Evolutionary conservation across 768 basidiomycete genomes (phyloP), one percentile per base, ranked within the genome.

Genomic region (Lactarius hatsudake): DNA sequence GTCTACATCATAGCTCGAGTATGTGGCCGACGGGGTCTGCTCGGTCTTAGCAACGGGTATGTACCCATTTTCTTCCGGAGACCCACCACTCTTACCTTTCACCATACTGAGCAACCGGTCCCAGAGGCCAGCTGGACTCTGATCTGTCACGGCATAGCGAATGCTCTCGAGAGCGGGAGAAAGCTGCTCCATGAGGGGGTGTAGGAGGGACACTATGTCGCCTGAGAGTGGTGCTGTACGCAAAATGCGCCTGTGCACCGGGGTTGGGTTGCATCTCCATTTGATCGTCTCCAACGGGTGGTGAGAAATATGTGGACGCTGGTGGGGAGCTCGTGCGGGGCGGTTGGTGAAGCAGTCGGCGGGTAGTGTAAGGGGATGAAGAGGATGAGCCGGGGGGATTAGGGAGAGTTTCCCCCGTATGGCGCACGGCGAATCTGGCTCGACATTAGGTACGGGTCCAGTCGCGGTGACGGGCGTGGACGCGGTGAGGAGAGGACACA

Each of bases 161-260:
- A 76, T 70, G n/a, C 75, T 72, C 4, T 75, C 75, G 6, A 80
- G 43, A 34, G 78, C 79, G 10, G 82, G 83, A n/a, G 20, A 87
- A 77, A 6, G 80, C 75, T 10, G 68, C 55, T 10, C 43, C 53
- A 12, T 62, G 70, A 4, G 70, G 63, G 3, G 70, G 54, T 13
- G 64, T 81, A 79, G 12, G 77, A 74, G 45, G 84, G 73, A 12
- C 79, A 26, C 83, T 81, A 66, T 93, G 92, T 63, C 92, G 76
- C 34, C 91, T 79, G 23, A 94, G 80, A 0, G 89, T 91, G 0
- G 91, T 93, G 71, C 90, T 92, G 75, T 91, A 93, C 1, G 91
- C 87, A 72, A 94, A 94, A 73, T 94, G 92, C 5, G 84, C 75
- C 36, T 83, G 81, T 1, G 92, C 90, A 61, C 86, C 87, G 0